Evolutionary conservation across 2,329 filamentous ascomycete genomes (phyloP).

Genomic region (Monascus ruber): DNA sequence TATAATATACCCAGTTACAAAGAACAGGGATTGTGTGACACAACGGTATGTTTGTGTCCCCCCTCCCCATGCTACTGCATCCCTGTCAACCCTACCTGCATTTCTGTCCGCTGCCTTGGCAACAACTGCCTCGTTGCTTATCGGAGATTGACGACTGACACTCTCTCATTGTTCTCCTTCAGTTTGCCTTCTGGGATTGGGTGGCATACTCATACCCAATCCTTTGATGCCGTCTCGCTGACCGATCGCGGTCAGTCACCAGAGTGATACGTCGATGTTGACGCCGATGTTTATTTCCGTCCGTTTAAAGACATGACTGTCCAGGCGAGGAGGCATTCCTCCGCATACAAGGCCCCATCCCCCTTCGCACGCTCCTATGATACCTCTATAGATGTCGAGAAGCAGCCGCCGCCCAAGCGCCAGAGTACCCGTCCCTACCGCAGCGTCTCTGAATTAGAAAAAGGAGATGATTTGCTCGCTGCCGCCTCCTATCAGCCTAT

Average conservation of each 20-base stretch:
- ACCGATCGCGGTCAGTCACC: not conserved
- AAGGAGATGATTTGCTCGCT: slow-evolving; percentile 23
- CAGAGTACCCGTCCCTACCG: slow-evolving; percentile 10
- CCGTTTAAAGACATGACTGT: slow-evolving; percentile 16
- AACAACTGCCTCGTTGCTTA: no score
- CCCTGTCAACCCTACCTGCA: no score
- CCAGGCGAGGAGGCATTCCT: slow-evolving; percentile 19
- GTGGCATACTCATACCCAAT: no score
- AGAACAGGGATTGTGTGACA: no score
- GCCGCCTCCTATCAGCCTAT: slow-evolving; percentile 43
- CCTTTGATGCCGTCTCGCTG: not conserved
- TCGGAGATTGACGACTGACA: no score
- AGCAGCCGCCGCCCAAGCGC: slow-evolving; percentile 12
- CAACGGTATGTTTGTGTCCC: no score
- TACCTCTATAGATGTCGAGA: slow-evolving; percentile 22
- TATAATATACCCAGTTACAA: no score
- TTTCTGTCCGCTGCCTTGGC: no score
- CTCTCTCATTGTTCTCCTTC: no score
- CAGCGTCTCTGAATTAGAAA: slow-evolving; percentile 15
- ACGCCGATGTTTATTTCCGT: slow-evolving; percentile 12
- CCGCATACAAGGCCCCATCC: slow-evolving; percentile 14
- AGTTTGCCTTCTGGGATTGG: no score
- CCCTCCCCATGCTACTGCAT: no score
- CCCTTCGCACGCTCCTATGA: slow-evolving; percentile 7
- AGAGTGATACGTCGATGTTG: not conserved